Base-by-base conservation (phyloP, 768 basidiomycete species). In the Udeniomyces megalosporus region DNA sequence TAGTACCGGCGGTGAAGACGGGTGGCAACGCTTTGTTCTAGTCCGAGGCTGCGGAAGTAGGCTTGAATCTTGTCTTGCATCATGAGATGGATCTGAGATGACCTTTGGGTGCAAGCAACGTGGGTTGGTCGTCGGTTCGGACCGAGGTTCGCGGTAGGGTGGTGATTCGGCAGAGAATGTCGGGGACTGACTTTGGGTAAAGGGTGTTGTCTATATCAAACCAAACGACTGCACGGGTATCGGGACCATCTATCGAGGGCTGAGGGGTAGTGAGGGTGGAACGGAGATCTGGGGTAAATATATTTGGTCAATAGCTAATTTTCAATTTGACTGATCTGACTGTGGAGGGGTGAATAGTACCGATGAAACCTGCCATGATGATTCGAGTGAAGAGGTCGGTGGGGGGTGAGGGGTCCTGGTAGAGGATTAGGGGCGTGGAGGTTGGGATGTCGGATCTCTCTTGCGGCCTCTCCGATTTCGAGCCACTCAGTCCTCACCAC, bases 151-250 rank as follows among this genome's bases (percentile, higher is more conserved):
- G n/a, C n/a, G n/a, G n/a, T n/a, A n/a, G n/a, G n/a, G n/a, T 8
- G 5, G 20, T 0, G 11, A n/a, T 15, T 14, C 17, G 4, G 20
- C 34, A 10, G 26, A 31, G 44, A 20, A 20, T 8, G 17, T 32
- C 28, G 15, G 81, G 22, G 82, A 77, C 67, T 79, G 83, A n/a
- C 0, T 85, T 81, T 8, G 86, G 85, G 71, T 90, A 91, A 17
- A 91, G 78, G 2, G 87, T 88, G 68, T 91, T 89, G 73, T 90
- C 88, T 62, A 90, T 86, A 70, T 89, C 88, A 64, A 90, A 81
- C 80, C 83, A 89, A 55, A 87, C 77, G 53, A 88, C 74, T 65
- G 73, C 73, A 15, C 82, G 80, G 44, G 80, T 77, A 76, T 86
- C 84, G 72, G 22, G 34, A 42, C 48, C 64, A n/a, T 61, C 53